Percentiles rank a stretch among this genome's conserved stretches.
Conservation (phyloP, 108 stramenopile species). For the Nitzschia palea region DNA sequence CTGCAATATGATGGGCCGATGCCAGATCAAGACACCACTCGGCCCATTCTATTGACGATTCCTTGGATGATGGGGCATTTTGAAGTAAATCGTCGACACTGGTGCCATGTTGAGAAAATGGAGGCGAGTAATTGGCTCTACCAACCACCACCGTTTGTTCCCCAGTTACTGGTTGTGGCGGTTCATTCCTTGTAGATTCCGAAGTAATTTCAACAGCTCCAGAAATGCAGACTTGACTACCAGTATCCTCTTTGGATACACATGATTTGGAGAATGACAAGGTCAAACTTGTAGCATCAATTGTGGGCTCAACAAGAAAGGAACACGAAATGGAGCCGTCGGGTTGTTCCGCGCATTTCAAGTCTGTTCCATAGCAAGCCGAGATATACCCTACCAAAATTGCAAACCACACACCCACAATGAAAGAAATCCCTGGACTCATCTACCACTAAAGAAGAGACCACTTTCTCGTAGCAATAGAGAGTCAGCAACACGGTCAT, state of each 20-base stretch:
- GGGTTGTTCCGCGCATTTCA: no score
- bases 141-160: slow-evolving; percentile 7
- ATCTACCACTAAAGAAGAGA: no score
- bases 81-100: slow-evolving; percentile 1
- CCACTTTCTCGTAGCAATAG: no score
- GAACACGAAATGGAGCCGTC: neutral
- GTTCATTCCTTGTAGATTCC: neutral
- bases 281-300: neutral
- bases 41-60: neutral
- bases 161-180: neutral
- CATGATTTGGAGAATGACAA: neutral
- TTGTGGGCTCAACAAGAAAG: neutral
- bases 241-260: neutral
- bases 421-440: no score
- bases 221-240: no score
- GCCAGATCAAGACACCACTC: slow-evolving; percentile 18
- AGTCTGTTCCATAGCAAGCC: no score
- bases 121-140: slow-evolving; percentile 9
- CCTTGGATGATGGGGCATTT: neutral
- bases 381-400: no score
- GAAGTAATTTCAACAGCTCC: neutral
- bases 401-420: no score
- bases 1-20: neutral
- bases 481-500: no score
- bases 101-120: slow-evolving; percentile 10